Evolutionary conservation across 345 rosid genomes (phyloP).

Genomic region (Populus nigra): DNA sequence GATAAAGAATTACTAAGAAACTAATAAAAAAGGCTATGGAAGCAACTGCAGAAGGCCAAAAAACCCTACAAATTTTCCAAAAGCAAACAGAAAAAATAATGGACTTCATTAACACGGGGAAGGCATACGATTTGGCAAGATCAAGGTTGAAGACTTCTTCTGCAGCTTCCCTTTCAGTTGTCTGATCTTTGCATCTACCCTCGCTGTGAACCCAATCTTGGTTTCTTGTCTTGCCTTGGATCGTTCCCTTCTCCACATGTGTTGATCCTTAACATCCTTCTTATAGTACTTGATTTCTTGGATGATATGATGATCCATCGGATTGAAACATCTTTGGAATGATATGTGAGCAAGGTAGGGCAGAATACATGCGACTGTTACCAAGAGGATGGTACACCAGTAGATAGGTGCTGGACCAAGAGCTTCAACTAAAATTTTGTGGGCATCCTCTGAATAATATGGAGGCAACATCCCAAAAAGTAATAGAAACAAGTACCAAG

Average conservation of each 20-base stretch:
- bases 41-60: constrained; percentile 24
- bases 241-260: constrained; percentile 85
- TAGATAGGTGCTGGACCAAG: constrained; percentile 79
- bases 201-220: constrained; percentile 88
- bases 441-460: constrained; percentile 50
- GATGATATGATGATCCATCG: constrained; percentile 91
- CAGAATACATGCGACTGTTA: constrained; percentile 58
- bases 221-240: constrained; percentile 89
- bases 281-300: constrained; percentile 87
- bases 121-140: constrained; percentile 27
- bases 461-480: constrained; percentile 68
- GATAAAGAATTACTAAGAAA: constrained; percentile 22
- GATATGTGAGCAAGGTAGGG: constrained; percentile 65
- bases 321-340: constrained; percentile 71
- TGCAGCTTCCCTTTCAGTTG: constrained; percentile 61
- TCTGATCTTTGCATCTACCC: constrained; percentile 94
- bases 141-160: constrained; percentile 49
- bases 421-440: constrained; percentile 67
- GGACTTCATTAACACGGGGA: constrained; percentile 39
- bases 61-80: constrained; percentile 17
- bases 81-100: constrained; percentile 7
- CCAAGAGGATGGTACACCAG: constrained; percentile 71
- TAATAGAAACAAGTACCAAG: constrained; percentile 76
- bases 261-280: constrained; percentile 70
- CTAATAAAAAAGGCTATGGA: constrained; percentile 12